Conservation (phyloP, 164 flowering plant genomes). For the Annona squamosa region DNA sequence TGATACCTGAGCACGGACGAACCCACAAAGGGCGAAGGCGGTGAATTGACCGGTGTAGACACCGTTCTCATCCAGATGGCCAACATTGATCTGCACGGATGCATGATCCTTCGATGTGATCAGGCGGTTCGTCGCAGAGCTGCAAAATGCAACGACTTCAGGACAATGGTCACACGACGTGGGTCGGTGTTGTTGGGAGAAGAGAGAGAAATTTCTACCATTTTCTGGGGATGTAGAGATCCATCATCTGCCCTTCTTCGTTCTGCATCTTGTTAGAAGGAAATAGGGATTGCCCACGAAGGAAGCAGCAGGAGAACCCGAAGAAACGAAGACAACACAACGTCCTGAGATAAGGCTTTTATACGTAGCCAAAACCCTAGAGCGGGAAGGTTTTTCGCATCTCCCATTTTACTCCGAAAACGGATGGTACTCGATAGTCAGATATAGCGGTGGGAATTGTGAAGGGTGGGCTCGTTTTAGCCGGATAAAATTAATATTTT, state of each 20-base stretch:
- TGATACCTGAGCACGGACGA: slow-evolving; percentile 69
- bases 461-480: no score
- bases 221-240: slow-evolving; percentile 57
- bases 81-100: slow-evolving; percentile 69
- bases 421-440: no score
- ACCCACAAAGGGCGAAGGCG: slow-evolving; percentile 76
- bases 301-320: neutral
- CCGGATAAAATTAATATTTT: no score
- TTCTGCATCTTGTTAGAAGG: slow-evolving; percentile 38
- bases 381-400: neutral
- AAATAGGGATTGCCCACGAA: neutral
- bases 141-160: slow-evolving; percentile 15
- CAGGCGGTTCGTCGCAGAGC: slow-evolving; percentile 82
- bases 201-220: slow-evolving; percentile 24
- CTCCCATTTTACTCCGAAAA: no score
- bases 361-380: neutral
- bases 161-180: neutral
- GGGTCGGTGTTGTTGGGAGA: neutral
- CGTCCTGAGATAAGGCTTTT: neutral
- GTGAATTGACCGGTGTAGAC: slow-evolving; percentile 50
- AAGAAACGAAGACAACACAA: neutral
- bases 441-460: no score
- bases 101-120: slow-evolving; percentile 88
- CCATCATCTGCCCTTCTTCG: slow-evolving; percentile 52
- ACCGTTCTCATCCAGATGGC: slow-evolving; percentile 69